Conservation (phyloP, 1,284 basidiomycete genomes). For the Sporisorium graminicola region DNA sequence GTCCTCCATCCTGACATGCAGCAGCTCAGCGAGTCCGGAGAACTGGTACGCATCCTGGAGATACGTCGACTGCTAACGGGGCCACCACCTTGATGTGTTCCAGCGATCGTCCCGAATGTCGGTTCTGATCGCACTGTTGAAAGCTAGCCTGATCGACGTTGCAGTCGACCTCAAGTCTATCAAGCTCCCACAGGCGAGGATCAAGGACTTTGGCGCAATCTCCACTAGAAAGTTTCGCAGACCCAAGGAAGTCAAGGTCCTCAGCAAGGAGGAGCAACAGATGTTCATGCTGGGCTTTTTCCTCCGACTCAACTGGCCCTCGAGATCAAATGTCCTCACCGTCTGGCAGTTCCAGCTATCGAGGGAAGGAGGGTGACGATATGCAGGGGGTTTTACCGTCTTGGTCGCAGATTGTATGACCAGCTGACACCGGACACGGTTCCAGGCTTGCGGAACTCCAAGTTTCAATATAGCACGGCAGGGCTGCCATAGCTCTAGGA, state of each 20-base stretch:
- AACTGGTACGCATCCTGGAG: not conserved
- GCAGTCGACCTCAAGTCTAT: not conserved
- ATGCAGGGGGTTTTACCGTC: conserved; percentile 3
- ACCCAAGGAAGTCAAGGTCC: not conserved
- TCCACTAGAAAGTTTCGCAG: not conserved
- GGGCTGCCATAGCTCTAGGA: not conserved
- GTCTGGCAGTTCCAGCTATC: conserved; percentile 6
- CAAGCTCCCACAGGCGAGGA: not conserved
- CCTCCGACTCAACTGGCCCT: not conserved
- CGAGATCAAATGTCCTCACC: not conserved
- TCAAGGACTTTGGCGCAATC: not conserved
- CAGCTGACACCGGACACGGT: not conserved
- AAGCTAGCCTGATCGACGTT: not conserved
- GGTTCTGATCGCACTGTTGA: not conserved
- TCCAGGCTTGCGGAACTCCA: not conserved
- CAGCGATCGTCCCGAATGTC: not conserved
- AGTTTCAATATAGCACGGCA: not conserved
- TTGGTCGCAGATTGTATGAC: not conserved
- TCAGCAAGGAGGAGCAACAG: not conserved
- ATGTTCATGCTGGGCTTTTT: conserved; percentile 1
- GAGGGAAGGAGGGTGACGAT: conserved; percentile 5
- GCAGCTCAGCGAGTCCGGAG: not conserved
- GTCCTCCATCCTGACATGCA: conserved; percentile 5
- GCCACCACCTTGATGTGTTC: not conserved
- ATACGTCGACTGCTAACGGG: not conserved